A percentile compares a stretch with the other conserved stretches of the same genome.
phyloP scores from a whole-genome alignment of 1,139 yeast species.

The Arxiozyma heterogenica region DNA sequence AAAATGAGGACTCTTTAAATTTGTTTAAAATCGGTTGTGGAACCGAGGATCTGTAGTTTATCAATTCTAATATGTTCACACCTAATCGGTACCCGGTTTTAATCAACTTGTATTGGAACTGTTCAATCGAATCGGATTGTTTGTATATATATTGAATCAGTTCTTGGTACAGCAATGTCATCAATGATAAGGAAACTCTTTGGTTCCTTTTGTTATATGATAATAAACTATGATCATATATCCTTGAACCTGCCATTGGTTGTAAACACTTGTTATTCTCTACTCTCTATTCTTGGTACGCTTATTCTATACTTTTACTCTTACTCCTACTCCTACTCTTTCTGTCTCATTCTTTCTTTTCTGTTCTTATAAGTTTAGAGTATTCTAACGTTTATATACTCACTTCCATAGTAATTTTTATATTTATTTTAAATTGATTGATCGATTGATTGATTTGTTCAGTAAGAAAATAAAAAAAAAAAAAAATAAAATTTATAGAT shows the following conservation, averaged over 20 bases:
- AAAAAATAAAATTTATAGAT: too few species aligned
- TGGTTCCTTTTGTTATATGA: not conserved
- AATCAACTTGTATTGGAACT: conserved; percentile 66
- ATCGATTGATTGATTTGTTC: too few species aligned
- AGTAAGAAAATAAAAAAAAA: too few species aligned
- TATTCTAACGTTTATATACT: too few species aligned
- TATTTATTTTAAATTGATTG: too few species aligned
- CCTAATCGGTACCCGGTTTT: conserved; percentile 71
- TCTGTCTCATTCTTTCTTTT: too few species aligned
- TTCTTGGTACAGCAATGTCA: conserved; percentile 27
- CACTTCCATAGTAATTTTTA: too few species aligned
- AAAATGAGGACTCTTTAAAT: not conserved
- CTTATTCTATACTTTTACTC: too few species aligned
- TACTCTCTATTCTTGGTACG: not conserved
- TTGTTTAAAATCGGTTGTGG: conserved; percentile 9
- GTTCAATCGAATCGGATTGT: conserved; percentile 19
- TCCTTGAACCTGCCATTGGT: not conserved
- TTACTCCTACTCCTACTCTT: too few species aligned
- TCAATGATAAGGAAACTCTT: conserved; percentile 30
- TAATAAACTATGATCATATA: not conserved
- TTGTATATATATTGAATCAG: conserved; percentile 23
- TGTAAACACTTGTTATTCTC: not conserved
- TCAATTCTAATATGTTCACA: conserved; percentile 47
- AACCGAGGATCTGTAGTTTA: conserved; percentile 43
- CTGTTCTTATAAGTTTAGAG: too few species aligned